Conservation (phyloP, 805 yeast species). For the Brettanomyces bruxellensis region DNA sequence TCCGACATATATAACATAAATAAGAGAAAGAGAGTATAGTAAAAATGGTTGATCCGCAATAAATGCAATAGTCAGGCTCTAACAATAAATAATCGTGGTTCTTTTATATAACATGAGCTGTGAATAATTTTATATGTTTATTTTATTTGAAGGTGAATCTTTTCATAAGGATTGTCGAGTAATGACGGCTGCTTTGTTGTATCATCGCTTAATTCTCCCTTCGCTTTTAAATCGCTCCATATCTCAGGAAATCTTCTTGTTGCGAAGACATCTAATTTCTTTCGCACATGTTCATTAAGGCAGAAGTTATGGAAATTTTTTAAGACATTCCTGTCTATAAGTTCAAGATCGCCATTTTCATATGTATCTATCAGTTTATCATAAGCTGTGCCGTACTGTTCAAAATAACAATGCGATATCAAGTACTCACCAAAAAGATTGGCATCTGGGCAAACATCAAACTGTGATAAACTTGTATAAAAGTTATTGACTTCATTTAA, state of each 20-base stretch:
- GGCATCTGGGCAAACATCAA: conserved; percentile 42
- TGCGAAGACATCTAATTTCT: conserved; percentile 32
- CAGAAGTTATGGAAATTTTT: conserved; percentile 41
- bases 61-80: too few relatives aligned
- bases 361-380: conserved; percentile 37
- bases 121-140: background rate
- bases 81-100: too few relatives aligned
- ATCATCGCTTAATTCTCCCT: conserved; percentile 21
- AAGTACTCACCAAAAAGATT: conserved; percentile 50
- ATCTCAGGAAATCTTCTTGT: conserved; percentile 19
- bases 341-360: conserved; percentile 33
- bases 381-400: conserved; percentile 47
- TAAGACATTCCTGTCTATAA: conserved; percentile 35
- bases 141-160: conserved; percentile 1
- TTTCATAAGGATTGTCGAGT: conserved; percentile 17
- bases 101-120: too few relatives aligned
- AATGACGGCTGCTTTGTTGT: conserved; percentile 25
- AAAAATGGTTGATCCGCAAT: too few relatives aligned
- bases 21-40: too few relatives aligned
- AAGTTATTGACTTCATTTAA: conserved; percentile 48
- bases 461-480: conserved; percentile 51
- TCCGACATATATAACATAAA: too few relatives aligned
- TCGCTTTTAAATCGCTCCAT: conserved; percentile 30
- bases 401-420: conserved; percentile 64
- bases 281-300: conserved; percentile 26